A percentile compares a stretch with the other conserved stretches of the same genome.
Evolutionary conservation across 2,329 filamentous ascomycete genomes (phyloP).

Genomic region (Annulohypoxylon truncatum): DNA sequence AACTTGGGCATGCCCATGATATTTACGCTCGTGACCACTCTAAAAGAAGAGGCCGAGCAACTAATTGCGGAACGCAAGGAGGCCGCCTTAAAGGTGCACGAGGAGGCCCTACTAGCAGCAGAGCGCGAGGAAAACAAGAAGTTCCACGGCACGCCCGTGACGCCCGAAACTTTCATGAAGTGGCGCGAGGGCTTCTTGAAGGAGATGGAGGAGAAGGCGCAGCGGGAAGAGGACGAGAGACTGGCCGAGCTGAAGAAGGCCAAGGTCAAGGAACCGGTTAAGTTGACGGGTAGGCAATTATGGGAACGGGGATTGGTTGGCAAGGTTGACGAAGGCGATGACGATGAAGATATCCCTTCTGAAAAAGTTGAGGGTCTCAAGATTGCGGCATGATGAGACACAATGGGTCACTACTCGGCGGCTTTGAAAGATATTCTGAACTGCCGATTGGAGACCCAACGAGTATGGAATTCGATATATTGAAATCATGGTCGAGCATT

Average conservation of each 20-base stretch:
- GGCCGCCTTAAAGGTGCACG: slow-evolving; percentile 67
- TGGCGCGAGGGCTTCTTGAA: slow-evolving; percentile 83
- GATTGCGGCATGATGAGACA: slow-evolving; percentile 68
- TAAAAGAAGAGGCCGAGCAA: slow-evolving; percentile 92
- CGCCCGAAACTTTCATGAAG: slow-evolving; percentile 82
- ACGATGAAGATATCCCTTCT: slow-evolving; percentile 65
- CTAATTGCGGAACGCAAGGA: slow-evolving; percentile 80
- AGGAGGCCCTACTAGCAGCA: slow-evolving; percentile 66
- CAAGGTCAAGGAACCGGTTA: slow-evolving; percentile 78
- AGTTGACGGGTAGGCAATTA: slow-evolving; percentile 78
- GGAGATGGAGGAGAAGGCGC: slow-evolving; percentile 82
- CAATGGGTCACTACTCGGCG: too few relatives aligned
- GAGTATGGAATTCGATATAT: slow-evolving; percentile 14
- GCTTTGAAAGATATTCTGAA: too few relatives aligned
- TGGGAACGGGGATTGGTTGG: slow-evolving; percentile 80
- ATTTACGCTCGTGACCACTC: slow-evolving; percentile 85
- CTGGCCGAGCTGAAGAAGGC: slow-evolving; percentile 85
- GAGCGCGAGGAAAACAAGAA: slow-evolving; percentile 97
- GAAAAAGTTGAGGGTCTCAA: slow-evolving; percentile 78
- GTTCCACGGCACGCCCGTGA: slow-evolving; percentile 92
- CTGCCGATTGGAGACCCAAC: too few relatives aligned
- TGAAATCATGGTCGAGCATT: slow-evolving; percentile 36
- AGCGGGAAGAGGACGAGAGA: slow-evolving; percentile 78
- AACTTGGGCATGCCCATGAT: slow-evolving; percentile 98
- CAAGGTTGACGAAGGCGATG: slow-evolving; percentile 75